Conservation (phyloP, 768 basidiomycete genomes). For the Lactifluus rugatus region DNA sequence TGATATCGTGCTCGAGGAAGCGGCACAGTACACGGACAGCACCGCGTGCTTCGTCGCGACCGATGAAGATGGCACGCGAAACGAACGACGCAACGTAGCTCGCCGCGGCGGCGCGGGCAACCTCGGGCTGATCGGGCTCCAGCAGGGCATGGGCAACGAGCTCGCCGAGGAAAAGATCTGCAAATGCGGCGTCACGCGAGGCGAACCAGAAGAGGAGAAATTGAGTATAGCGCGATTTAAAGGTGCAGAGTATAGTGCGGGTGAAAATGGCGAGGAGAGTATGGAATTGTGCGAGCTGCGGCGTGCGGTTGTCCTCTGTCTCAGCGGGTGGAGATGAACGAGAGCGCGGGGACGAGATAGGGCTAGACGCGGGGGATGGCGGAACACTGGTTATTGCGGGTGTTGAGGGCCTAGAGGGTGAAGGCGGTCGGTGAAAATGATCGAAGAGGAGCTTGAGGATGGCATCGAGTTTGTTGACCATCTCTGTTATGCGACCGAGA, state of each 20-base stretch:
- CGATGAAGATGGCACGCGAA: slow-evolving; percentile 80
- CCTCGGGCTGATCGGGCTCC: slow-evolving; percentile 40
- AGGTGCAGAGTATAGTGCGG: slow-evolving; percentile 85
- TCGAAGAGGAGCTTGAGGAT: slow-evolving; percentile 80
- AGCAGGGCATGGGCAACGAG: slow-evolving; percentile 89
- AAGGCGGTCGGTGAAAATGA: slow-evolving; percentile 53
- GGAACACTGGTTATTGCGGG: slow-evolving; percentile 26
- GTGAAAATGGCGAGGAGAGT: slow-evolving; percentile 90
- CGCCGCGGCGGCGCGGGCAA: slow-evolving; percentile 86
- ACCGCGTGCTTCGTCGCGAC: slow-evolving; percentile 57
- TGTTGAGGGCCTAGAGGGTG: slow-evolving; percentile 21
- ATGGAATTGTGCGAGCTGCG: slow-evolving; percentile 62
- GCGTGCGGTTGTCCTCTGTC: slow-evolving; percentile 26
- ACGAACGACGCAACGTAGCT: slow-evolving; percentile 92
- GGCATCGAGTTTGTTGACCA: slow-evolving; percentile 87
- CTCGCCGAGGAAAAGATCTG: slow-evolving; percentile 89
- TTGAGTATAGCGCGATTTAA: slow-evolving; percentile 95
- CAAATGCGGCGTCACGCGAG: slow-evolving; percentile 79
- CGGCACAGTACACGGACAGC: slow-evolving; percentile 81
- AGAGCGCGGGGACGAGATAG: background rate
- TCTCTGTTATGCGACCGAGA: slow-evolving; percentile 63
- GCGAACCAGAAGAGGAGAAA: slow-evolving; percentile 95
- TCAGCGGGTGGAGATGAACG: slow-evolving; percentile 21
- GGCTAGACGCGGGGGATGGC: slow-evolving; percentile 8
- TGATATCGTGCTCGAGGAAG: slow-evolving; percentile 69